Evolutionary conservation across 495 filamentous ascomycete species (phyloP).

Genomic region (Xylaria palmicola): DNA sequence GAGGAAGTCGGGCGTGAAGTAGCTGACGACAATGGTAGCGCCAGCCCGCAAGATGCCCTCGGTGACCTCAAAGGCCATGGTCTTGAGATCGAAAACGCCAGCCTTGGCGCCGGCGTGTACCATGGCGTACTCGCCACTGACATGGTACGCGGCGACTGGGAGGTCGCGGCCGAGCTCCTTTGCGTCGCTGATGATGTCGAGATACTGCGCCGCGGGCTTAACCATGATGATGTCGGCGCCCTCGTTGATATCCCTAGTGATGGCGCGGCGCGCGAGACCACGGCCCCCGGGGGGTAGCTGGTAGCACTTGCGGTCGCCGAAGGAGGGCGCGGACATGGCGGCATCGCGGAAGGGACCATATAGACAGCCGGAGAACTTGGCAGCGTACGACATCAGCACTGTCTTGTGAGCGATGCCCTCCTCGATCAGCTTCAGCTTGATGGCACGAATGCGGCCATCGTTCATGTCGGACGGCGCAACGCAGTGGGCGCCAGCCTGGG

Average conservation of each 20-base stretch:
- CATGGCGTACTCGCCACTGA: conserved; percentile 97
- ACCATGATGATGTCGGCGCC: conserved; percentile 99
- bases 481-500: conserved; percentile 89
- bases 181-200: conserved; percentile 95
- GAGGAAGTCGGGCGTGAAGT: conserved; percentile 91
- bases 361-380: conserved; percentile 93
- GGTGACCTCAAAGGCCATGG: conserved; percentile 91
- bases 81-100: conserved; percentile 94
- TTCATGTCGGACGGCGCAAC: conserved; percentile 99
- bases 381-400: conserved; percentile 94
- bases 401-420: conserved; percentile 83
- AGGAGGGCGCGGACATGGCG: conserved; percentile 86
- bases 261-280: conserved; percentile 90
- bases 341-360: conserved; percentile 98
- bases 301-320: conserved; percentile 94
- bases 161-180: conserved; percentile 88
- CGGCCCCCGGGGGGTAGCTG: conserved; percentile 90
- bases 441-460: conserved; percentile 91
- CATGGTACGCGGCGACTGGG: conserved; percentile 93
- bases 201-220: conserved; percentile 89
- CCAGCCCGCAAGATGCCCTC: conserved; percentile 92
- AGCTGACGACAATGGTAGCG: conserved; percentile 86
- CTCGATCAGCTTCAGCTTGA: conserved; percentile 94
- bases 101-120: conserved; percentile 94
- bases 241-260: conserved; percentile 83